A percentile compares a stretch with the other conserved stretches of the same genome.
These are phyloP conservation scores for Acorus gramineus DNA, from an alignment of 106 monocot species.

Conservation along the genomic window DNA sequence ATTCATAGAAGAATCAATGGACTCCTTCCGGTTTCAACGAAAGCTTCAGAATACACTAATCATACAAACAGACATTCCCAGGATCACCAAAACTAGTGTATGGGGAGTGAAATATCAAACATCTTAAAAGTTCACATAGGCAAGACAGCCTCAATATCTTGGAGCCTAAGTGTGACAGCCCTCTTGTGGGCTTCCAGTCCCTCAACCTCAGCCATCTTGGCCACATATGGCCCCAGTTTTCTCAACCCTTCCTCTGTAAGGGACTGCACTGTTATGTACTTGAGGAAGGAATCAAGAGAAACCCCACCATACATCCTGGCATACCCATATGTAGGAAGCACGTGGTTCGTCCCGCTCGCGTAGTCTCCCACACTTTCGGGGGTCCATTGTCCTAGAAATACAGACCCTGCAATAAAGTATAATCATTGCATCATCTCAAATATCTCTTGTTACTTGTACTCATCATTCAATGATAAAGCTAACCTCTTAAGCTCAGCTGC, in stretches of 20 bases:
- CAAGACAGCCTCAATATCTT: slow-evolving; percentile 37
- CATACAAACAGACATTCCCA: too few relatives aligned
- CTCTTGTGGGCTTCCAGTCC: slow-evolving; percentile 95
- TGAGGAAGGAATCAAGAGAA: slow-evolving; percentile 79
- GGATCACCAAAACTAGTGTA: too few relatives aligned
- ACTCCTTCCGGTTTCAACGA: too few relatives aligned
- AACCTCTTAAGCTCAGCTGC: too few relatives aligned
- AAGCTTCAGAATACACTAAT: too few relatives aligned
- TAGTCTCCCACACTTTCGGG: slow-evolving; percentile 98
- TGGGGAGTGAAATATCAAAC: too few relatives aligned
- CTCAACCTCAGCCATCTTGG: slow-evolving; percentile 94
- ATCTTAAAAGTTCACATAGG: neutral
- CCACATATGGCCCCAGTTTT: slow-evolving; percentile 66
- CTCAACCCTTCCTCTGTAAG: slow-evolving; percentile 77
- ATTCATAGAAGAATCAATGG: too few relatives aligned
- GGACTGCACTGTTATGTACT: slow-evolving; percentile 86
- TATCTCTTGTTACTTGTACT: too few relatives aligned
- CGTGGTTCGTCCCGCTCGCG: slow-evolving; percentile 93
- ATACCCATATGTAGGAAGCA: slow-evolving; percentile 93
- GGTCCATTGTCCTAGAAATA: slow-evolving; percentile 88
- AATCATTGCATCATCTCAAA: too few relatives aligned
- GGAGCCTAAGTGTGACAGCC: slow-evolving; percentile 81
- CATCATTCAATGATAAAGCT: too few relatives aligned
- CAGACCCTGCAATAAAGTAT: slow-evolving; percentile 46
- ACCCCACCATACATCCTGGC: slow-evolving; percentile 94